These are phyloP conservation scores for Diaporthe ampelina DNA, from an alignment of 2,329 filamentous ascomycete genomes.

Conservation along the genomic window DNA sequence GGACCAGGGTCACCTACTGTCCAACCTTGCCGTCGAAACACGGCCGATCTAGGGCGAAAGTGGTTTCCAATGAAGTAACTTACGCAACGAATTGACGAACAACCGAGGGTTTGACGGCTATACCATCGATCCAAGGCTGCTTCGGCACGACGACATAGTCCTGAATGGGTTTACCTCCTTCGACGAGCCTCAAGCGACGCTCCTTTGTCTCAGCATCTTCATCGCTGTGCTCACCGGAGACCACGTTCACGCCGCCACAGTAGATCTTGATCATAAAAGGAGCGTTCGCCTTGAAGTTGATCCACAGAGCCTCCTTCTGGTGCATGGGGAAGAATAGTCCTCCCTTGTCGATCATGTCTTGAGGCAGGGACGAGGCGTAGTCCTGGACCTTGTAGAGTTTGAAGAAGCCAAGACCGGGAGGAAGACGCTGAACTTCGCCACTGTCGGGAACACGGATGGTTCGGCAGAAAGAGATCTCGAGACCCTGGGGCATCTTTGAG, in stretches of 20 bases:
- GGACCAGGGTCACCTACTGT: no score
- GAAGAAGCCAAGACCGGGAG: no score
- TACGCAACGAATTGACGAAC: constrained; percentile 63
- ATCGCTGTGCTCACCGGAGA: constrained; percentile 50
- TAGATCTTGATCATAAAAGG: constrained; percentile 57
- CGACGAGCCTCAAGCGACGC: constrained; percentile 29
- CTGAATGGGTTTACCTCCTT: constrained; percentile 42
- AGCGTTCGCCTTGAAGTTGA: constrained; percentile 47
- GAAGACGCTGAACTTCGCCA: no score
- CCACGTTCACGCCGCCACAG: constrained; percentile 56
- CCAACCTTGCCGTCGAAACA: no score
- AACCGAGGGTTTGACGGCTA: constrained; percentile 51
- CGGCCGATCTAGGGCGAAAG: no score
- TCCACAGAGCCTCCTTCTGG: constrained; percentile 57
- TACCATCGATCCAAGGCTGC: constrained; percentile 58
- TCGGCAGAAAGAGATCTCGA: no score
- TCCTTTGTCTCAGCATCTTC: not conserved
- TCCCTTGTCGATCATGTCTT: not conserved
- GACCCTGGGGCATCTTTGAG: no score
- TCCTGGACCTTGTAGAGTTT: constrained; percentile 24
- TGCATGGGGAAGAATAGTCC: constrained; percentile 54
- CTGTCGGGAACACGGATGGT: no score
- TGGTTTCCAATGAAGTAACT: not conserved
- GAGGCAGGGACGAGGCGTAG: not conserved
- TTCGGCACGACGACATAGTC: constrained; percentile 53